Percentiles rank a stretch among this genome's conserved stretches.
Conservation (phyloP, 345 rosid species). For the Eucalyptus sp. region DNA sequence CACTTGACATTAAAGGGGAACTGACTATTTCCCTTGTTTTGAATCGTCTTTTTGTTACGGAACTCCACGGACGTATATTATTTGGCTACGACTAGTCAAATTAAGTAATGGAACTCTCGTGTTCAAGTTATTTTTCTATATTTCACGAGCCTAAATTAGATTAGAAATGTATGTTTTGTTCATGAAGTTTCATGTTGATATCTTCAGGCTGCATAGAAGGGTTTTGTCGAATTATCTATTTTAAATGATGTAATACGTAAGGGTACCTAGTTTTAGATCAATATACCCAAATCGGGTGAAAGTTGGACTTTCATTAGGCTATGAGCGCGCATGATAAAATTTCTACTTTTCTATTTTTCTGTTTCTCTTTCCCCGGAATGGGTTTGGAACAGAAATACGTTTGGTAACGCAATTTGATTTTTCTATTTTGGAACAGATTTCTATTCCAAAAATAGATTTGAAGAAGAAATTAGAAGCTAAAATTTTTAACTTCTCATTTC, state of each 20-base stretch:
- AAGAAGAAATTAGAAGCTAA: too few relatives aligned
- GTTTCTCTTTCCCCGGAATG: too few relatives aligned
- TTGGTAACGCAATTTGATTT: too few relatives aligned
- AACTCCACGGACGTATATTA: neutral
- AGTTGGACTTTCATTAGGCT: neutral
- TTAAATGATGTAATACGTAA: neutral
- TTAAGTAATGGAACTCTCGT: neutral
- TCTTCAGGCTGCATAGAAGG: neutral
- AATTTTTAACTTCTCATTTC: too few relatives aligned
- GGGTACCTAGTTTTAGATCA: neutral
- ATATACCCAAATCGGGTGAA: neutral
- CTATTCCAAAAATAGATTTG: too few relatives aligned
- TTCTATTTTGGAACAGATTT: too few relatives aligned
- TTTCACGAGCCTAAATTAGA: neutral
- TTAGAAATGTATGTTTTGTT: neutral
- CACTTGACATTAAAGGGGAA: neutral
- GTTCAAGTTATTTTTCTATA: neutral
- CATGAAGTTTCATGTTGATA: neutral
- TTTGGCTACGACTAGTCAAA: neutral
- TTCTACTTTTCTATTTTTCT: too few relatives aligned
- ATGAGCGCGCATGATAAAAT: too few relatives aligned
- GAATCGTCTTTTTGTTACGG: neutral
- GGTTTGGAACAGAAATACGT: too few relatives aligned
- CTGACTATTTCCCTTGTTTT: fast-evolving
- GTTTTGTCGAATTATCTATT: neutral